A percentile compares a stretch with the other conserved stretches of the same genome.
phyloP scores from a whole-genome alignment of 371 early-diverging fungal genomes.

The Lichtheimia corymbifera region DNA sequence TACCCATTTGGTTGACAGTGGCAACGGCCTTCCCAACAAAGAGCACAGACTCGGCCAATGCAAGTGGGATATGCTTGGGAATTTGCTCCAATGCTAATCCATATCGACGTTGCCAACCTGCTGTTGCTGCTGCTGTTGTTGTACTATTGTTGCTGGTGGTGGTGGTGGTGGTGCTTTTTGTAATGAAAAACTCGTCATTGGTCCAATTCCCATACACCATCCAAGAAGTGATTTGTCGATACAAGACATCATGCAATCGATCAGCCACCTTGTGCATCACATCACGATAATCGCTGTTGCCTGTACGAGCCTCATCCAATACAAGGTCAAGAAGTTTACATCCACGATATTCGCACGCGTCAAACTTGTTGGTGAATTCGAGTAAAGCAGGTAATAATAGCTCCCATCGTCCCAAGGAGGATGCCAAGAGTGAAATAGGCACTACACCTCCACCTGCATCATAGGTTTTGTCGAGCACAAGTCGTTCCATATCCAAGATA shows the following conservation, averaged over 20 bases:
- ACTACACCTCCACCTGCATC: conserved; percentile 46
- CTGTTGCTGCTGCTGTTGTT: conserved; percentile 1
- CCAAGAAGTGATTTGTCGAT: conserved; percentile 72
- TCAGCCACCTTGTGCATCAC: conserved; percentile 56
- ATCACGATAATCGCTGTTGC: conserved; percentile 51
- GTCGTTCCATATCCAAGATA: conserved; percentile 59
- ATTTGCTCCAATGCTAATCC: conserved; percentile 44
- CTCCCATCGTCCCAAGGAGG: conserved; percentile 43
- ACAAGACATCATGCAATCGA: conserved; percentile 62
- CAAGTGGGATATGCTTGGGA: conserved; percentile 55
- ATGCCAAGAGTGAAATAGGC: conserved; percentile 48
- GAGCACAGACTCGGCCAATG: conserved; percentile 61
- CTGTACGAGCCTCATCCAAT: conserved; percentile 57
- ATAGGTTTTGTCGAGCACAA: conserved; percentile 48
- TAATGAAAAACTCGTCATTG: conserved; percentile 71
- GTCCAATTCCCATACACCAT: conserved; percentile 69
- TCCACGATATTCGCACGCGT: conserved; percentile 40
- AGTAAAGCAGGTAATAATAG: conserved; percentile 47
- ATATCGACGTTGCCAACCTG: conserved; percentile 59
- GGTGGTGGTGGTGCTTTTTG: conserved; percentile 2
- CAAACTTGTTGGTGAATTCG: conserved; percentile 30
- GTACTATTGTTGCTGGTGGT: background rate
- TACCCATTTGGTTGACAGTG: conserved; percentile 45
- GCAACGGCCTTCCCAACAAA: conserved; percentile 78
- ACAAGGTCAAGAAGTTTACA: conserved; percentile 59